Base-by-base conservation (phyloP, 176 grass and related monocot genomes). In the Juncus effusus region DNA sequence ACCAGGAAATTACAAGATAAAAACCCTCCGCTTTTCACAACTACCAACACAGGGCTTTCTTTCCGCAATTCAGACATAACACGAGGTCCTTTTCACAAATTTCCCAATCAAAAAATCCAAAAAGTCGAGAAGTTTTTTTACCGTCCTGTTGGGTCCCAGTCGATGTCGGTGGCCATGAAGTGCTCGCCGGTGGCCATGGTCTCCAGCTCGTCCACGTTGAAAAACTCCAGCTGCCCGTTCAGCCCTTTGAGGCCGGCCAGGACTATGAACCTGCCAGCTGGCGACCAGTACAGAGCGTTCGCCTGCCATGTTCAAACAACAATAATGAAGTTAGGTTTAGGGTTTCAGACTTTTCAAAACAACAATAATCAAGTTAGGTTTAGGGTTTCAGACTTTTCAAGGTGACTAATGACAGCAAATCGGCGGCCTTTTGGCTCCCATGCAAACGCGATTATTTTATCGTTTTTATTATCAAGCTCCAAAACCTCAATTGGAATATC, bases 401-500 rank as follows among this genome's bases (percentile, higher is more conserved):
- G n/a, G n/a, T n/a, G n/a, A n/a, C n/a, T n/a, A 63, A 96, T 91
- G 50, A 96, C 80, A 63, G 84, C 91, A 79, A 96, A 96, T n/a
- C 91, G 80, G 13, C 90, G 91, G 7, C 87, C 87, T 69, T 76
- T 91, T 28, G 91, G 91, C 67, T 96, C 91, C 91, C 91, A 96
- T 51, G 91, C 87, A 60, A 96, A 96, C 58, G 91, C 91, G 64
- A 96, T 81, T 19, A 96, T 91, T 60, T 96, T 96, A 74, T 96
- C 91, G 68, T 96, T 96, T 69, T 96, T 96, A 56, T 96, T 96
- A 38, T 96, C 91, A 5, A 96, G 74, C 81, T 96, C 91, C 71
- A 96, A 96, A 2, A 96, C 91, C 87, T 96, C 91, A 88, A 96
- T 91, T 40, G 87, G 91, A 45, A 96, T 90, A 62, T 96, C 91